Percentiles rank a stretch among this genome's conserved stretches.
These are phyloP conservation scores for Hibiscus trionum DNA, from an alignment of 345 rosid species.

Conservation along the genomic window DNA sequence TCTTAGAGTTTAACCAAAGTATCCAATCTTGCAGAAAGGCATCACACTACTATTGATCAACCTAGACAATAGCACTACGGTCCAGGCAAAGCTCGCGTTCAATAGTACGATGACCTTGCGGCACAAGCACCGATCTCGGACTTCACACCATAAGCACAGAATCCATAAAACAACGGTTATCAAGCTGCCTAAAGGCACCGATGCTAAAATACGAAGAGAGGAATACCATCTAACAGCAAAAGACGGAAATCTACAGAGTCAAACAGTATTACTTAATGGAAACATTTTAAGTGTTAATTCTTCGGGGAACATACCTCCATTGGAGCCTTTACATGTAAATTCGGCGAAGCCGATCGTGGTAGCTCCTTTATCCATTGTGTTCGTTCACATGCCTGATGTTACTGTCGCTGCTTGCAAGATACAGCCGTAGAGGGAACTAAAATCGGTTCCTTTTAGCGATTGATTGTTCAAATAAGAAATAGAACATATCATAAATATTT, in stretches of 20 bases:
- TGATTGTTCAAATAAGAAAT: slow-evolving; percentile 14
- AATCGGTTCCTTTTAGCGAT: slow-evolving; percentile 13
- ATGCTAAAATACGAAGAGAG: slow-evolving; percentile 38
- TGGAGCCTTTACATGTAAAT: slow-evolving; percentile 48
- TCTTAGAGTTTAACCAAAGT: slow-evolving; percentile 4
- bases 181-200: slow-evolving; percentile 16
- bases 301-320: slow-evolving; percentile 51
- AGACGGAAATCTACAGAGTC: slow-evolving; percentile 77
- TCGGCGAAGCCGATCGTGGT: slow-evolving; percentile 43
- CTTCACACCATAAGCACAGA: slow-evolving; percentile 21
- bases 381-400: slow-evolving; percentile 49
- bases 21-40: slow-evolving; percentile 56
- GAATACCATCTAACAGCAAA: slow-evolving; percentile 80
- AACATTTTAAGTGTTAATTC: slow-evolving; percentile 48
- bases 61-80: slow-evolving; percentile 54
- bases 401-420: slow-evolving; percentile 51
- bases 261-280: slow-evolving; percentile 72
- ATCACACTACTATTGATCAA: slow-evolving; percentile 61
- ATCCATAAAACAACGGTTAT: slow-evolving; percentile 12
- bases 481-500: neutral
- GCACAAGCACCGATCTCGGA: slow-evolving; percentile 17
- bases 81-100: slow-evolving; percentile 31
- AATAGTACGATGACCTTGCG: slow-evolving; percentile 25
- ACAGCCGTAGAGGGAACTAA: slow-evolving; percentile 20
- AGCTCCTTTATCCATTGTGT: slow-evolving; percentile 63